Base-by-base conservation (phyloP, 2,329 filamentous ascomycete species). In the Chaetomiaceae sp. region DNA sequence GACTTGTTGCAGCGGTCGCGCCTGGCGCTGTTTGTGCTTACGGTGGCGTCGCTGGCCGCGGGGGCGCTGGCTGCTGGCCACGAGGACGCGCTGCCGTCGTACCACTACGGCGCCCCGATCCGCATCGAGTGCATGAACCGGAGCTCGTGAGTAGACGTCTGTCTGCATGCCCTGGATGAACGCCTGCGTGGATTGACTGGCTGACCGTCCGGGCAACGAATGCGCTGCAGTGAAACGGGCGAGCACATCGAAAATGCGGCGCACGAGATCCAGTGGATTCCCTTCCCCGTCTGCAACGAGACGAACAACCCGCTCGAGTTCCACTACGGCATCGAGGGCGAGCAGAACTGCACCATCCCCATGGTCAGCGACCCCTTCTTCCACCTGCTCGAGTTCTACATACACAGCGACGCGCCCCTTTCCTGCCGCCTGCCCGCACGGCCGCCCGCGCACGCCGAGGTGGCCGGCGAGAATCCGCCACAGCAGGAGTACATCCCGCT, bases 311-410 rank as follows among this genome's bases (percentile, higher is more conserved):
- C 90, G 0, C 81, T 98, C 58, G 82, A 93, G 60, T 83, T 98
- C 64, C 77, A 80, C 65, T 97, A 95, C 70, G 90, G 90, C 64
- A 69, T 86, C 56, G 87, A 91, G 63, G 70, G 68, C 68, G 89
- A 95, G 63, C 68, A 88, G 57, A 91, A 91, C 70, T 93, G 87
- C 73, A 93, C 87, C 45, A 82, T 93, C 58, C 73, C 84, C 61
- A 77, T 86, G 68, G 75, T 91, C 58, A 75, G 78, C 59, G 87
- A 91, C 63, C 78, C 84, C 33, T 84, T 90, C 74, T 93, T 88
- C 74, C 87, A 93, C 68, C 78, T 91, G 42, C 83, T 91, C 70
- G 87, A 97, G 70, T 97, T 96, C 76, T 97, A 97, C 75, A 84
- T 97, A 65, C 93, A 97, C 75, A 89, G 86, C 71, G 93, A 98